phyloP scores from a whole-genome alignment of 2,329 filamentous ascomycete genomes.

The Aspergillus sojae region DNA sequence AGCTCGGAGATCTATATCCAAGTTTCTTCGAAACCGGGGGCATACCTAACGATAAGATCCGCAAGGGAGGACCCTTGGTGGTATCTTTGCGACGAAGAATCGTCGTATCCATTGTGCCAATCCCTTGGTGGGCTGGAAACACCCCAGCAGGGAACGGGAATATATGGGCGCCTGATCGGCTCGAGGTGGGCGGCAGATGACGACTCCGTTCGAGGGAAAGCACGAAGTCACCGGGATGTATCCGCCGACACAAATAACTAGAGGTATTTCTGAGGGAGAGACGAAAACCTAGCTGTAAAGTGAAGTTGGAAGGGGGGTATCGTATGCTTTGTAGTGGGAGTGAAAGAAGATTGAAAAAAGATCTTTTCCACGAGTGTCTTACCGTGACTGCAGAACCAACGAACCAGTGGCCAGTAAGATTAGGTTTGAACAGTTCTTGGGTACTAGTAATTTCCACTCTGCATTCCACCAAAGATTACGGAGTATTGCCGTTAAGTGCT shows the following conservation, averaged over 20 bases:
- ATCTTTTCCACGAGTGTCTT: neutral
- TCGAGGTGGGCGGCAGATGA: slow-evolving; percentile 3
- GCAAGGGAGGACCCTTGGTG: slow-evolving; percentile 88
- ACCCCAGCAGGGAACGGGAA: neutral
- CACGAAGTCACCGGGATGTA: neutral
- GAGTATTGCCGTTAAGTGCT: neutral
- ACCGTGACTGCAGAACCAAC: slow-evolving; percentile 1
- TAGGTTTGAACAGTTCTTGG: neutral
- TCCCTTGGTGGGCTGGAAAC: slow-evolving; percentile 9
- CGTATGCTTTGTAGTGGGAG: neutral
- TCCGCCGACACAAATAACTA: neutral
- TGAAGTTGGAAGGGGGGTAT: neutral
- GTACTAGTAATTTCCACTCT: neutral
- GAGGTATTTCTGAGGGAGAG: neutral
- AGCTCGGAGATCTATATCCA: neutral
- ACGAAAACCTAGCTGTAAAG: neutral
- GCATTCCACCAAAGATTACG: neutral
- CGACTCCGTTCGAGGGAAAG: neutral
- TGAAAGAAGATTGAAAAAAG: slow-evolving; percentile 5
- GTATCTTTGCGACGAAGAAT: slow-evolving; percentile 83
- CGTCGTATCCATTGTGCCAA: slow-evolving; percentile 40
- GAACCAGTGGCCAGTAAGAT: slow-evolving; percentile 1
- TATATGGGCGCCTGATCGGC: slow-evolving; percentile 13
- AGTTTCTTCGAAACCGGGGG: neutral
- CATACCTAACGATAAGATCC: slow-evolving; percentile 85